These are phyloP conservation scores for Noccaea bulbosa DNA, from an alignment of 345 rosid species.

Conservation along the genomic window DNA sequence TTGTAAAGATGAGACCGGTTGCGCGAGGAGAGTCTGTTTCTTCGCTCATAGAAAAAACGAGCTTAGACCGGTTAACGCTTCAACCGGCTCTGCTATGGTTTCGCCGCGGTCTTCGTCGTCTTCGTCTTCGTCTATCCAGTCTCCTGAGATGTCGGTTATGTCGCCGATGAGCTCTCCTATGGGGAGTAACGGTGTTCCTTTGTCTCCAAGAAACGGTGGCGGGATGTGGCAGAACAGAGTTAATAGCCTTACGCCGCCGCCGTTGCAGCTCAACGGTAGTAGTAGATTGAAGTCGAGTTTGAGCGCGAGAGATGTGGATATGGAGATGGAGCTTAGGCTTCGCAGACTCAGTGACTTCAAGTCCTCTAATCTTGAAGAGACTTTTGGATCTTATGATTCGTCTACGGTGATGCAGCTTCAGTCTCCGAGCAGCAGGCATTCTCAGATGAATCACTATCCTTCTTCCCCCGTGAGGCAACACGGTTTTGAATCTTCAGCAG, in stretches of 20 bases:
- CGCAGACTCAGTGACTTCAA: constrained; percentile 40
- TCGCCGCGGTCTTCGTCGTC: constrained; percentile 63
- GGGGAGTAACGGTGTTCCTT: constrained; percentile 51
- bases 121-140: constrained; percentile 47
- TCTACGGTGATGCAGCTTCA: constrained; percentile 62
- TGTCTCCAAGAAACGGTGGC: constrained; percentile 71
- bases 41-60: constrained; percentile 92
- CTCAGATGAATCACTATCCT: constrained; percentile 69
- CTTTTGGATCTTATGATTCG: constrained; percentile 62
- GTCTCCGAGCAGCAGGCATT: constrained; percentile 60
- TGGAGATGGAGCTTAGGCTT: constrained; percentile 72
- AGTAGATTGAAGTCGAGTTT: constrained; percentile 82
- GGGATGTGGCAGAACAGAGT: constrained; percentile 83
- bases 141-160: constrained; percentile 64
- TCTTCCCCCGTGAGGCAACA: constrained; percentile 59
- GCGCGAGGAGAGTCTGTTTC: constrained; percentile 92
- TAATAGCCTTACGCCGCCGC: constrained; percentile 60
- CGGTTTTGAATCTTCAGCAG: constrained; percentile 82
- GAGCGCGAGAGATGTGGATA: constrained; percentile 75
- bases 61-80: constrained; percentile 84
- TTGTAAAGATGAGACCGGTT: constrained; percentile 95
- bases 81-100: constrained; percentile 97
- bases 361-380: constrained; percentile 65
- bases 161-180: constrained; percentile 82
- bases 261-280: constrained; percentile 80